phyloP scores from a whole-genome alignment of 257 asterid species.

The Solanum pinnatisectum region DNA sequence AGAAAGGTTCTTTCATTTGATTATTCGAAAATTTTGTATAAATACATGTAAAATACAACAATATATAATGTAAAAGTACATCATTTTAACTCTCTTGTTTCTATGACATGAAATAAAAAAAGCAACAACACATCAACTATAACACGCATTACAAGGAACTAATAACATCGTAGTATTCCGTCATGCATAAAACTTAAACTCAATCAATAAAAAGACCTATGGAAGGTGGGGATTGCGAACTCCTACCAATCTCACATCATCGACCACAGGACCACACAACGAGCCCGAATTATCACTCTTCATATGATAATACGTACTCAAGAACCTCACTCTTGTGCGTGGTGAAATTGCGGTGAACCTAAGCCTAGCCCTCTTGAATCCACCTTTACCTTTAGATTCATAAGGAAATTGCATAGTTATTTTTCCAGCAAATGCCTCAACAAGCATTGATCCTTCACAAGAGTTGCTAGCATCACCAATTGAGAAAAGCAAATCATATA shows the following conservation, averaged over 20 bases:
- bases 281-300: constrained; percentile 9
- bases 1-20: not conserved
- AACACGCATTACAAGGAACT: not conserved
- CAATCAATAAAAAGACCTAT: not conserved
- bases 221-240: constrained; percentile 1
- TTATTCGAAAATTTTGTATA: not conserved
- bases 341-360: constrained; percentile 3
- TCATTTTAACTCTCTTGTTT: not conserved
- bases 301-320: constrained; percentile 9
- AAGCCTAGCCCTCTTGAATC: constrained; percentile 2
- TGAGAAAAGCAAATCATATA: not conserved
- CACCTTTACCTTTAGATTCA: constrained; percentile 11
- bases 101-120: not conserved
- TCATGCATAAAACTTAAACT: not conserved
- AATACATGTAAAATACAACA: not conserved
- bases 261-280: constrained; percentile 17
- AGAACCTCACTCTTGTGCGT: constrained; percentile 8
- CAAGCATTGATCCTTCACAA: constrained; percentile 14
- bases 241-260: constrained; percentile 11
- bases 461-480: constrained; percentile 13
- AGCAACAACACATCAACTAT: not conserved
- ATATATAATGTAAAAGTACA: not conserved
- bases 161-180: not conserved
- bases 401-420: constrained; percentile 7
- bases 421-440: constrained; percentile 15